Base-by-base conservation (phyloP, 768 basidiomycete species). In the Amylocystis lapponica region DNA sequence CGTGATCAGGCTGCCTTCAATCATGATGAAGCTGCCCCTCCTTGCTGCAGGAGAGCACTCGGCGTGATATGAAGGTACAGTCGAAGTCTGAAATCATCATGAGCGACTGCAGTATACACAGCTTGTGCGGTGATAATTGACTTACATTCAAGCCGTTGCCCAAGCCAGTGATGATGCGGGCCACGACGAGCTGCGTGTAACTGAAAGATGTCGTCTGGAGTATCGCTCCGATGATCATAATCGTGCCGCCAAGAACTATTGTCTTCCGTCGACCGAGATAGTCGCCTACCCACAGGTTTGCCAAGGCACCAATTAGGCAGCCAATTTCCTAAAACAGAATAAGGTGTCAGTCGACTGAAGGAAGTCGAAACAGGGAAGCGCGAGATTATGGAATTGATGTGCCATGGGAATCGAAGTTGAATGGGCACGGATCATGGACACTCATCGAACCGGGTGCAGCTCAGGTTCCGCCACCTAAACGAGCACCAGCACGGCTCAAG, bases 201-300 rank as follows among this genome's bases (percentile, higher is more conserved):
- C 72, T 70, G 45, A 68, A 79, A 3, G 79, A 72, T 4, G 78
- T 63, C 12, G 74, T 57, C 53, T 83, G 79, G 11, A 83, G 62
- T 43, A 81, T 76, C 6, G 79, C 79, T 5, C 82, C 82, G 27
- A 77, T 62, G 36, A 78, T 71, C 75, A 81, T 81, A 39, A 82
- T 68, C 19, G 72, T 53, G 8, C 75, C 75, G 17, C 82, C 83
- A 10, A 79, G 44, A 29, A 71, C 61, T 21, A 84, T 83, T 2
- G 79, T 77, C 37, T 66, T 68, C 27, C 76, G 70, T 39, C 82
- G 70, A 4, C 82, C 82, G 3, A 83, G 63, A 36, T 59, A 59
- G 61, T 85, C 82, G 6, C 81, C 68, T 19, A 82, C 56, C 74
- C 76, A 69, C 3, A 83, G 60, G 42, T 80, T 84, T 1, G 76